Conservation (phyloP, 106 monocot genomes). For the Alisma plantagoaquatica region DNA sequence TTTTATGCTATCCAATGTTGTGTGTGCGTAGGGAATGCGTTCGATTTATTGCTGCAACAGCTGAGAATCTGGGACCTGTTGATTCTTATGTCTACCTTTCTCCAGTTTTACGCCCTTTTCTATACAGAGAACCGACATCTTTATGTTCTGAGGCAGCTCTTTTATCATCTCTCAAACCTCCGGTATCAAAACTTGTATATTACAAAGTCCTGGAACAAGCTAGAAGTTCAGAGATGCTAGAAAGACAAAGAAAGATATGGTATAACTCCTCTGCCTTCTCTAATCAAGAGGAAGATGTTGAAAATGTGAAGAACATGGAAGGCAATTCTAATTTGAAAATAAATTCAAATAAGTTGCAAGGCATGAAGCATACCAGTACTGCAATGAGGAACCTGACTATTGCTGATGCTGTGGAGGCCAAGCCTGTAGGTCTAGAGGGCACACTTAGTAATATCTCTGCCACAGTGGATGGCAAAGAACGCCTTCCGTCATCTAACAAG, state of each 20-base stretch:
- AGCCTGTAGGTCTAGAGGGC: constrained; percentile 24
- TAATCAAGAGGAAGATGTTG: constrained; percentile 67
- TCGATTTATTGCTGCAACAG: constrained; percentile 69
- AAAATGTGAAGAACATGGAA: constrained; percentile 21
- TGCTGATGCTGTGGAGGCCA: constrained; percentile 20
- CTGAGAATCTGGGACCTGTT: constrained; percentile 67
- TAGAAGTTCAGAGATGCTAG: constrained; percentile 65
- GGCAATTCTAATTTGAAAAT: constrained; percentile 27
- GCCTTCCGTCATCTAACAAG: constrained; percentile 52
- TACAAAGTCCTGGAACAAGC: constrained; percentile 66
- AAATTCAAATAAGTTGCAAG: constrained; percentile 11
- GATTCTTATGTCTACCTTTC: constrained; percentile 85
- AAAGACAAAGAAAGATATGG: constrained; percentile 93
- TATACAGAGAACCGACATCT: constrained; percentile 72
- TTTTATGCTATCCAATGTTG: constrained; percentile 78
- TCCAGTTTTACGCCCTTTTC: constrained; percentile 64
- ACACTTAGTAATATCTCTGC: constrained; percentile 23
- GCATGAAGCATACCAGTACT: constrained; percentile 16
- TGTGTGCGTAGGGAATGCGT: constrained; percentile 80
- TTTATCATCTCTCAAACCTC: constrained; percentile 69
- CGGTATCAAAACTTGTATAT: constrained; percentile 63
- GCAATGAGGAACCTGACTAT: constrained; percentile 12
- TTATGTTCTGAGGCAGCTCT: constrained; percentile 50
- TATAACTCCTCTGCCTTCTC: constrained; percentile 45
- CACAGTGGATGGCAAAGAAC: constrained; percentile 26